Base-by-base conservation (phyloP, 2,329 filamentous ascomycete genomes). In the Periconia digitata region DNA sequence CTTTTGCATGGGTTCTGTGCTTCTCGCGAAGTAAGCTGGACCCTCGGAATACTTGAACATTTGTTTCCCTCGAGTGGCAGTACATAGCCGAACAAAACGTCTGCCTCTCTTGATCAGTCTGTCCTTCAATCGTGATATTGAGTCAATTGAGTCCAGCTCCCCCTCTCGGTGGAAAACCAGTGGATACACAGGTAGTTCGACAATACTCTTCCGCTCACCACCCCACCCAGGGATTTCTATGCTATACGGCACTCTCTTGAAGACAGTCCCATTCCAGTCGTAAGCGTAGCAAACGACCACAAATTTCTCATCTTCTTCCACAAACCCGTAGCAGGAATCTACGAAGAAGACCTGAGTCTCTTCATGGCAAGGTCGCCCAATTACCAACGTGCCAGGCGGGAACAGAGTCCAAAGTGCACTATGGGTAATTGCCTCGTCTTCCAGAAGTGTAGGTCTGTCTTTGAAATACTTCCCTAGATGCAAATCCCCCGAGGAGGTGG, bases 111-210 rank as follows among this genome's bases (percentile, higher is more conserved):
- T 60, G 41, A n/a, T 60, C 62, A 17, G 79, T 48, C 4, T 60
- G 51, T 1, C 67, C 60, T 34, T 66, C 56, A 8, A 38, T 38
- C 17, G 10, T 10, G 8, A 23, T 17, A 46, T 15, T 17, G 44
- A 46, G 35, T 23, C 27, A 8, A n/a, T 29, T n/a, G 12, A 37
- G 13, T 73, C 59, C 7, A 17, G 8, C 15, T 6, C 16, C 18
- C 3, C 23, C 8, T 45, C 43, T 2, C 54, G 36, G 51, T 77
- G 73, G 46, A 64, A 73, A 1, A 66, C 53, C 2, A 78, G 50
- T 1, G 76, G 76, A 40, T 63, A 74, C 1, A 64, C 64, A 1
- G 63, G 44, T 6, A 79, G 62, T 1, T 7, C 76, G 74, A 27
- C 61, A n/a, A 40, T 56, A 63, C 20, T 43, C 21, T 24, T 10